Evolutionary conservation across 1,284 basidiomycete species (phyloP).

Genomic region (Heterobasidion irregulare): DNA sequence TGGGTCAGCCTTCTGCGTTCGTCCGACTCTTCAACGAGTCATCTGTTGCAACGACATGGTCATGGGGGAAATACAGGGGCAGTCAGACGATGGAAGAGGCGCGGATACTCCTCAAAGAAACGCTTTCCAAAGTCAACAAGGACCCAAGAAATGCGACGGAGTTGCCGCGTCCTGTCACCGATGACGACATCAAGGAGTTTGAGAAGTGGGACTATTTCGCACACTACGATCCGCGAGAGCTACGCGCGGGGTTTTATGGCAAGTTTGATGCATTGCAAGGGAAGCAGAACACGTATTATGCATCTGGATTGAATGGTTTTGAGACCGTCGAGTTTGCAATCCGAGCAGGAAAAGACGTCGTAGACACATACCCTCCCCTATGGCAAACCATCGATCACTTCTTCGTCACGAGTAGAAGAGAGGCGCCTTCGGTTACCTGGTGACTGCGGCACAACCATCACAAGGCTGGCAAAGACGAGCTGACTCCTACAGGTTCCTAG

Average conservation of each 20-base stretch:
- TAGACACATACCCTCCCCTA: background rate
- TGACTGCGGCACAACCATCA: no score
- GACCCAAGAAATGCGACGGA: background rate
- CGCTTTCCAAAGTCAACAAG: background rate
- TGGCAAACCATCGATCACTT: no score
- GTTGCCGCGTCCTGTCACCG: background rate
- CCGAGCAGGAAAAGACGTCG: background rate
- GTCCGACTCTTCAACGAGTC: background rate
- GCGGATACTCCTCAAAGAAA: background rate
- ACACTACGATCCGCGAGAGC: background rate
- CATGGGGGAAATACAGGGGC: background rate
- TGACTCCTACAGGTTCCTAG: no score
- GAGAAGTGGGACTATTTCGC: background rate
- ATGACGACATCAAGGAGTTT: background rate
- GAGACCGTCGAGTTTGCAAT: background rate
- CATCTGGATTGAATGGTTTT: background rate
- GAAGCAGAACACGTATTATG: background rate
- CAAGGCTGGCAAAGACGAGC: no score
- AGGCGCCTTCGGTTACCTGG: no score
- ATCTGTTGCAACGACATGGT: background rate
- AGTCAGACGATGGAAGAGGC: background rate
- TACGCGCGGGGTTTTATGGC: background rate
- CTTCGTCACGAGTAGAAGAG: no score
- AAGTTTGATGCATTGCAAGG: background rate
- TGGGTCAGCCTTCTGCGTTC: background rate